These are phyloP conservation scores for Hyaloperonospora brassicae DNA, from an alignment of 352 stramenopile genomes.

Conservation along the genomic window DNA sequence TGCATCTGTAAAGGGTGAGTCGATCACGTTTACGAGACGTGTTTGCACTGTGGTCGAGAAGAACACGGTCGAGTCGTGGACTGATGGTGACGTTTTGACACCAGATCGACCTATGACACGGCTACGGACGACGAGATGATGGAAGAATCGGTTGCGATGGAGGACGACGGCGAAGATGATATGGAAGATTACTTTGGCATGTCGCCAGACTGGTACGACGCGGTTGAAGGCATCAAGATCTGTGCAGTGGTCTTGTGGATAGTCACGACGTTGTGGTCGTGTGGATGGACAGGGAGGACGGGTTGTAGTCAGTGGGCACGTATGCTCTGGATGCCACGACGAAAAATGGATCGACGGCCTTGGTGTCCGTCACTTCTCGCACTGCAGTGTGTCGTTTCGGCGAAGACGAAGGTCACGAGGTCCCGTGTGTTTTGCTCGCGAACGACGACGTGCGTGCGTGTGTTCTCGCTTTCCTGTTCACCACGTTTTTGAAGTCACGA, in stretches of 20 bases:
- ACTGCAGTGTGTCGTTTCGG: too few species aligned
- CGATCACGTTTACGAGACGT: too few species aligned
- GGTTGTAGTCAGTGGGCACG: constrained; percentile 29
- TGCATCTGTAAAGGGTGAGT: constrained; percentile 86
- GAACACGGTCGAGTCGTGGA: neutral
- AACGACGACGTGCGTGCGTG: too few species aligned
- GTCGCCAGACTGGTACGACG: constrained; percentile 69
- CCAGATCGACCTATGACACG: constrained; percentile 51
- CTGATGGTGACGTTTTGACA: neutral
- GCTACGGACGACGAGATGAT: constrained; percentile 77
- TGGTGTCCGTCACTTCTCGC: too few species aligned
- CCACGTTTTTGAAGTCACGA: too few species aligned
- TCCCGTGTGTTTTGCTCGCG: too few species aligned
- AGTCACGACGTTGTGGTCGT: neutral
- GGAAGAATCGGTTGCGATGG: constrained; percentile 52
- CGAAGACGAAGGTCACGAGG: too few species aligned
- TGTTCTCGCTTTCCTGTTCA: too few species aligned
- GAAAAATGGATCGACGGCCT: too few species aligned
- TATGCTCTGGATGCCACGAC: neutral
- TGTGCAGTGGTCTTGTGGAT: neutral
- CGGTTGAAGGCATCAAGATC: neutral
- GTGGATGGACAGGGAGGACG: constrained; percentile 38
- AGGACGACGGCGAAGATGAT: constrained; percentile 71
- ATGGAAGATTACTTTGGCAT: constrained; percentile 85
- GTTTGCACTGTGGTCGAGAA: neutral